Percentiles rank a stretch among this genome's conserved stretches.
Conservation (phyloP, 2,329 filamentous ascomycete species). For the Fusarium sp. region DNA sequence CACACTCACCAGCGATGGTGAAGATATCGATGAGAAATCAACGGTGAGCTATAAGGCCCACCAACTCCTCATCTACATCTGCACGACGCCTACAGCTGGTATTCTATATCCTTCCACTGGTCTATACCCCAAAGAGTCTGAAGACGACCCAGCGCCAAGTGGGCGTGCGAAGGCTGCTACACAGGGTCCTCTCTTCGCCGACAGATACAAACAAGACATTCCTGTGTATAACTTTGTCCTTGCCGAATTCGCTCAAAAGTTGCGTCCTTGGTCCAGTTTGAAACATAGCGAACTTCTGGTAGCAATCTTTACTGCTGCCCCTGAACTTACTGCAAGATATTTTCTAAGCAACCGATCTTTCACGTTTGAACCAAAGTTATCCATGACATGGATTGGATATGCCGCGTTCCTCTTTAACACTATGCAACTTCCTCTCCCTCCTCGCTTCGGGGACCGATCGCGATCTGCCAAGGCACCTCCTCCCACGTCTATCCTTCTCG, state of each 20-base stretch:
- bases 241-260: constrained; percentile 78
- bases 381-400: constrained; percentile 94
- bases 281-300: constrained; percentile 84
- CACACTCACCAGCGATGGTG: constrained; percentile 61
- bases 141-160: constrained; percentile 53
- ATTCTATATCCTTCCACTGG: constrained; percentile 79
- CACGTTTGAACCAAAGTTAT: constrained; percentile 89
- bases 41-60: constrained; percentile 76
- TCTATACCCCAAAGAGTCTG: constrained; percentile 82
- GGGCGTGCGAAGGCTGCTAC: constrained; percentile 58
- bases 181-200: constrained; percentile 75
- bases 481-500: constrained; percentile 79
- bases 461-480: constrained; percentile 75
- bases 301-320: constrained; percentile 80
- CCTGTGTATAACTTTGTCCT: constrained; percentile 83
- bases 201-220: constrained; percentile 71
- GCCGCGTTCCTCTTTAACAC: constrained; percentile 87
- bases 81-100: constrained; percentile 77
- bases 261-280: constrained; percentile 84
- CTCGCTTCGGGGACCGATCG: constrained; percentile 73
- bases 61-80: constrained; percentile 77
- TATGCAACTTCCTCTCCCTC: constrained; percentile 77
- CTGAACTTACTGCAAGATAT: constrained; percentile 89
- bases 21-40: constrained; percentile 51
- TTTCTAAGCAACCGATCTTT: constrained; percentile 84